Evolutionary conservation across 352 stramenopile genomes (phyloP).

Genomic region (Globisporangium lucens): DNA sequence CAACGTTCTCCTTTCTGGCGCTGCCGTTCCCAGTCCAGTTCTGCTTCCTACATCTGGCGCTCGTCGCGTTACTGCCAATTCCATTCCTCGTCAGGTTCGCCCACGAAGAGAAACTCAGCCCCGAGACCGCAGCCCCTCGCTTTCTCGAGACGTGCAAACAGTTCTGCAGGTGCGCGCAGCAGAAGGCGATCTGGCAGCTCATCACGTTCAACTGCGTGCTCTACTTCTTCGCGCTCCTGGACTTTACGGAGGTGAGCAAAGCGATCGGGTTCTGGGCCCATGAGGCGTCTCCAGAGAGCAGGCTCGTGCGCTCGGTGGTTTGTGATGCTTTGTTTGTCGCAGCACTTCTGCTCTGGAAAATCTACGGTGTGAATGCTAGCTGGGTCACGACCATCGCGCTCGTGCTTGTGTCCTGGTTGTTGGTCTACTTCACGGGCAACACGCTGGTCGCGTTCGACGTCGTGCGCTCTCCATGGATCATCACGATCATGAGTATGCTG

Average conservation of each 20-base stretch:
- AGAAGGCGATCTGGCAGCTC: constrained; percentile 45
- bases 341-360: constrained; percentile 16
- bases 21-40: constrained; percentile 2
- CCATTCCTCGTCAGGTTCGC: constrained; percentile 28
- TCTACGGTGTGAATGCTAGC: constrained; percentile 20
- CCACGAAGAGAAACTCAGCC: constrained; percentile 16
- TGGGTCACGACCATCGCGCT: constrained; percentile 21
- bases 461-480: constrained; percentile 24
- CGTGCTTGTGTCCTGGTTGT: constrained; percentile 16
- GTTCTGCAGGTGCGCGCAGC: constrained; percentile 28
- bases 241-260: constrained; percentile 18
- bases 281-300: constrained; percentile 5
- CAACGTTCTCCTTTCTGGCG: too few relatives aligned
- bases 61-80: constrained; percentile 27
- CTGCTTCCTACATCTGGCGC: constrained; percentile 26
- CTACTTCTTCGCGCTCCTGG: constrained; percentile 38
- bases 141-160: constrained; percentile 18
- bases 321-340: constrained; percentile 23
- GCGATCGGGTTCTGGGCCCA: constrained; percentile 23
- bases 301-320: constrained; percentile 18
- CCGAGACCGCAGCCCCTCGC: not conserved
- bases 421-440: constrained; percentile 13
- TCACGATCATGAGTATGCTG: constrained; percentile 13
- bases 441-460: constrained; percentile 25
- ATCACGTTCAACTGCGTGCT: constrained; percentile 39